Conservation (phyloP, 1,139 yeast species). For the Suhomyces chickasaworum region DNA sequence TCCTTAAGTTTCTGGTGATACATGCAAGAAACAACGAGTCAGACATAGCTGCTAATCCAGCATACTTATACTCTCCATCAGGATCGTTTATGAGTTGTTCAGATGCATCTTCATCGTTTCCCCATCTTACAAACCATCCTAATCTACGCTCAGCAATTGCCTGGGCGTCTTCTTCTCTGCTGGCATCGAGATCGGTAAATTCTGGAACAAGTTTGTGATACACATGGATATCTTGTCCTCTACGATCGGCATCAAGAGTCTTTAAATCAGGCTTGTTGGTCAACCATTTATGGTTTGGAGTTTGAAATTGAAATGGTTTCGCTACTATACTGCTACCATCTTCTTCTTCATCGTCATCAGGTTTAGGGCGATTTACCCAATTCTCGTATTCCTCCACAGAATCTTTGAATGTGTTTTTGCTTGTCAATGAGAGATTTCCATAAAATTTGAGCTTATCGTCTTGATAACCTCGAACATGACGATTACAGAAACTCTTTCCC, state of each 20-base stretch:
- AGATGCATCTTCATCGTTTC: slow-evolving; percentile 27
- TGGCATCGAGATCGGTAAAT: slow-evolving; percentile 29
- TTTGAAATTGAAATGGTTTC: slow-evolving; percentile 41
- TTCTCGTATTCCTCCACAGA: slow-evolving; percentile 29
- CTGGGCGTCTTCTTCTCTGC: slow-evolving; percentile 26
- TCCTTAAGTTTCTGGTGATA: slow-evolving; percentile 31
- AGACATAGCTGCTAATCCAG: slow-evolving; percentile 62
- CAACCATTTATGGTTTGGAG: slow-evolving; percentile 36
- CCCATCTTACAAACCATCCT: slow-evolving; percentile 47
- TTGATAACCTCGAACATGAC: slow-evolving; percentile 60
- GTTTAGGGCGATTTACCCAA: slow-evolving; percentile 17
- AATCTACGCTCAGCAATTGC: slow-evolving; percentile 40
- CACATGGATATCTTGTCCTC: slow-evolving; percentile 10
- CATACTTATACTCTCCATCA: slow-evolving; percentile 46
- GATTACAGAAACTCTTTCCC: slow-evolving; percentile 63
- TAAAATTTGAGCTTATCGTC: slow-evolving; percentile 51
- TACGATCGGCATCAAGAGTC: slow-evolving; percentile 2
- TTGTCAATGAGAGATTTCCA: slow-evolving; percentile 55
- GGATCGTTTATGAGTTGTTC: slow-evolving; percentile 14
- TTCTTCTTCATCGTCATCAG: slow-evolving; percentile 28
- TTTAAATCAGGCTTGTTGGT: slow-evolving; percentile 15
- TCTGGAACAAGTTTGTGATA: slow-evolving; percentile 46
- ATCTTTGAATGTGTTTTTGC: slow-evolving; percentile 30
- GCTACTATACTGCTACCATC: slow-evolving; percentile 18
- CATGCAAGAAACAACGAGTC: slow-evolving; percentile 61